These are phyloP conservation scores for Eimeria acervulina DNA, from an alignment of 169 alveolate species.

Conservation along the genomic window DNA sequence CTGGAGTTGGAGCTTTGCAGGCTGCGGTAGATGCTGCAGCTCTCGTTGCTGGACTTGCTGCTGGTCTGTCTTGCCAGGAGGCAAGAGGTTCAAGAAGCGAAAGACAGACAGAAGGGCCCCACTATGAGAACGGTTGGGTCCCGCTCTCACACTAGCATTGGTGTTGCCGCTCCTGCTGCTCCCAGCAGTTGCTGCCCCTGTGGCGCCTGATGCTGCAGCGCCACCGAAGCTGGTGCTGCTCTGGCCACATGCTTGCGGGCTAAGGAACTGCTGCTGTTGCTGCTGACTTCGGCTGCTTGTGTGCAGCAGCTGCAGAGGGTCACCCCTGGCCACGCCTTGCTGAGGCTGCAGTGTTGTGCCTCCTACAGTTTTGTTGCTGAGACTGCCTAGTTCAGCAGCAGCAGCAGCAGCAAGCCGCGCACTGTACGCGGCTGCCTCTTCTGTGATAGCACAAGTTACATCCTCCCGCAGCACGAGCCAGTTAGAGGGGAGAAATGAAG, in stretches of 20 bases:
- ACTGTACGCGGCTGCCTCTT: slow-evolving; percentile 56
- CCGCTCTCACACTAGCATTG: slow-evolving; percentile 16
- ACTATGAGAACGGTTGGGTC: slow-evolving; percentile 46
- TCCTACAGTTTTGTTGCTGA: not conserved
- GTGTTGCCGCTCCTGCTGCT: slow-evolving; percentile 53
- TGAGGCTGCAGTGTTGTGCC: not conserved
- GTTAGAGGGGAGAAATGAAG: slow-evolving; percentile 54
- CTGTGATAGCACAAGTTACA: slow-evolving; percentile 3
- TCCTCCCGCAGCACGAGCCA: slow-evolving; percentile 61
- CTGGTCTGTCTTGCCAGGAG: slow-evolving; percentile 67
- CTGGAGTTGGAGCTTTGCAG: slow-evolving; percentile 74
- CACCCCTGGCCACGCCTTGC: slow-evolving; percentile 29
- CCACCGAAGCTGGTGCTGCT: slow-evolving; percentile 41
- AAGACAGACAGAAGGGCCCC: slow-evolving; percentile 72
- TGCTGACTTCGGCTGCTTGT: not conserved
- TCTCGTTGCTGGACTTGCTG: slow-evolving; percentile 55
- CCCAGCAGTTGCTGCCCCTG: slow-evolving; percentile 38
- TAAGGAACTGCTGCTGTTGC: slow-evolving; percentile 38
- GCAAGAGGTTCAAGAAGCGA: slow-evolving; percentile 67
- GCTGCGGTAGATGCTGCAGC: slow-evolving; percentile 50
- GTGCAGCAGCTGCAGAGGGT: slow-evolving; percentile 49
- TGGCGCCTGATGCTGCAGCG: slow-evolving; percentile 31
- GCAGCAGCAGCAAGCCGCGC: slow-evolving; percentile 30
- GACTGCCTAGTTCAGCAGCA: slow-evolving; percentile 6
- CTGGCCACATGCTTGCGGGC: slow-evolving; percentile 33